Conservation (phyloP, 805 yeast genomes). For the Torulaspora gathmanii region DNA sequence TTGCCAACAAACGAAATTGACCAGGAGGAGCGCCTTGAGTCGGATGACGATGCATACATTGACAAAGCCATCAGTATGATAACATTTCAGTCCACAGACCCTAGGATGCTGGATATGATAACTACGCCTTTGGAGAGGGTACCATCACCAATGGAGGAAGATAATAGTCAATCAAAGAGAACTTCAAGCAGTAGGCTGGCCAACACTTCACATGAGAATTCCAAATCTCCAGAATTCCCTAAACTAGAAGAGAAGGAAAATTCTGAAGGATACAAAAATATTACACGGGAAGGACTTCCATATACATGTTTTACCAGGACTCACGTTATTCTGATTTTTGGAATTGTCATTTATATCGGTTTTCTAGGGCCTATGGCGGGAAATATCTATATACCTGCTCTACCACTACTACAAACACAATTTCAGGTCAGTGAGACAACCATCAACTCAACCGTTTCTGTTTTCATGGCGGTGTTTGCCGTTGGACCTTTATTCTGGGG, state of each 20-base stretch:
- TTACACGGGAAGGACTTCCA: conserved; percentile 3
- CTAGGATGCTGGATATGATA: conserved; percentile 1
- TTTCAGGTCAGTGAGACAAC: conserved; percentile 41
- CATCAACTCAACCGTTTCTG: conserved; percentile 54
- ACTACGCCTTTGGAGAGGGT: conserved; percentile 7
- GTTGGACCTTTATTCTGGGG: conserved; percentile 57
- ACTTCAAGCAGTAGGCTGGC: conserved; percentile 3
- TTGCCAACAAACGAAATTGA: background rate
- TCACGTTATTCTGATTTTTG: conserved; percentile 36
- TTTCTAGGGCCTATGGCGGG: conserved; percentile 55
- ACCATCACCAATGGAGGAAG: conserved; percentile 6
- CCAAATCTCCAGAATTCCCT: background rate
- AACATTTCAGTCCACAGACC: conserved; percentile 6
- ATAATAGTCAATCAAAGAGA: background rate
- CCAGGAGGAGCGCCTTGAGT: background rate
- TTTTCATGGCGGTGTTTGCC: conserved; percentile 53
- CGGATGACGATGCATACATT: background rate
- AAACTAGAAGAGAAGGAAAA: background rate
- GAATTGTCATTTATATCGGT: conserved; percentile 45
- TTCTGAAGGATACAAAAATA: conserved; percentile 1
- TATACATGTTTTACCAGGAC: conserved; percentile 37
- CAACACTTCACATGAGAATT: conserved; percentile 1
- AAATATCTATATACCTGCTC: conserved; percentile 52
- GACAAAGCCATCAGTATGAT: conserved; percentile 4
- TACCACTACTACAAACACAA: conserved; percentile 42